Conservation (phyloP, 352 stramenopile species). For the Phytophthora litchii region DNA sequence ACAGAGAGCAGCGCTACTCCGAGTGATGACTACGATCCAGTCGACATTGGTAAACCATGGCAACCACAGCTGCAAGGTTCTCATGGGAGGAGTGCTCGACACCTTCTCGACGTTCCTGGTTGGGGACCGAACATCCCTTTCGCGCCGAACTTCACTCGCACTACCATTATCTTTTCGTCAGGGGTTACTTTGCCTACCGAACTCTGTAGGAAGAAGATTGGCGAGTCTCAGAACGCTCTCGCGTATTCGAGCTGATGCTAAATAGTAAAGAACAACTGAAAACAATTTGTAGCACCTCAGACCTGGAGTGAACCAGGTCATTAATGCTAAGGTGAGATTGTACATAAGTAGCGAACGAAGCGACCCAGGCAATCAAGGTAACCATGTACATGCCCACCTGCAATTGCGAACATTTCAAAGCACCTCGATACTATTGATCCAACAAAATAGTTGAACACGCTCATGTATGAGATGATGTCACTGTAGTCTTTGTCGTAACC, state of each 20-base stretch:
- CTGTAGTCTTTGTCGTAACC: neutral
- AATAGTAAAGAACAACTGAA: too few species aligned
- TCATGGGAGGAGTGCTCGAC: slow-evolving; percentile 38
- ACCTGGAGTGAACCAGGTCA: too few species aligned
- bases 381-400: slow-evolving; percentile 10
- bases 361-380: slow-evolving; percentile 7
- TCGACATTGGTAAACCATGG: slow-evolving; percentile 38
- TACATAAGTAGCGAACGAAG: slow-evolving; percentile 13
- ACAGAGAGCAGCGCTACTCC: slow-evolving; percentile 31
- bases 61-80: slow-evolving; percentile 45
- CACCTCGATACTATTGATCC: too few species aligned
- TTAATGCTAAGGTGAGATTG: too few species aligned
- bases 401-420: too few species aligned
- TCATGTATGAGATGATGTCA: too few species aligned
- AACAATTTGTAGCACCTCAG: too few species aligned
- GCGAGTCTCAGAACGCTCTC: slow-evolving; percentile 23
- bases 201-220: slow-evolving; percentile 24
- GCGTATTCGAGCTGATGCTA: slow-evolving; percentile 5
- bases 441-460: too few species aligned
- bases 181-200: slow-evolving; percentile 10
- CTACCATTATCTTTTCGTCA: slow-evolving; percentile 13
- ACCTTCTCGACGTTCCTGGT: slow-evolving; percentile 38
- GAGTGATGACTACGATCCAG: slow-evolving; percentile 42
- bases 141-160: slow-evolving; percentile 13
- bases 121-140: slow-evolving; percentile 15